These are phyloP conservation scores for Penstemon barbatus DNA, from an alignment of 257 asterid genomes.

Conservation along the genomic window DNA sequence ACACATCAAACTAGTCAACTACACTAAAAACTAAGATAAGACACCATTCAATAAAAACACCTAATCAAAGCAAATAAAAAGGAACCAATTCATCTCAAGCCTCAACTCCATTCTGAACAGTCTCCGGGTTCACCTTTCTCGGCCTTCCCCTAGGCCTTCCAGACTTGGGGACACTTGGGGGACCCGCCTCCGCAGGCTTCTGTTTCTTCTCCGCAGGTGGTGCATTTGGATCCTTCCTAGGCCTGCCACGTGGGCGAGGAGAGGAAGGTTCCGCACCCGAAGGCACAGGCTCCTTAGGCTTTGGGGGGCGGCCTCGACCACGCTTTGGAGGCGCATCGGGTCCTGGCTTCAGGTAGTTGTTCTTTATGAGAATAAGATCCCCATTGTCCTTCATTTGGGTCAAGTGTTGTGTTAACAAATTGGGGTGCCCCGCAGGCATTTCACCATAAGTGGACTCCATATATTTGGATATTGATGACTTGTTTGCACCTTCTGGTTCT, in stretches of 20 bases:
- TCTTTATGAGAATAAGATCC: constrained; percentile 61
- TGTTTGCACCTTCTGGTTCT: constrained; percentile 67
- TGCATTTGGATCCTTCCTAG: constrained; percentile 74
- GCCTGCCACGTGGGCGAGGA: constrained; percentile 74
- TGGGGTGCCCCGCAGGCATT: constrained; percentile 61
- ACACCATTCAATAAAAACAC: too few species aligned
- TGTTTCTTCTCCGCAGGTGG: constrained; percentile 69
- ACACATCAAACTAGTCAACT: too few species aligned
- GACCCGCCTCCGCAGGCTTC: constrained; percentile 41
- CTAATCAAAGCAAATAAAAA: too few species aligned
- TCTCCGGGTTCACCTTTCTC: constrained; percentile 62
- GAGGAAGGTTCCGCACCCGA: constrained; percentile 35
- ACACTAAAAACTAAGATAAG: too few species aligned
- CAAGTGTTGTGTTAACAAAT: constrained; percentile 56
- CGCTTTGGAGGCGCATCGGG: constrained; percentile 62
- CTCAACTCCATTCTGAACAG: constrained; percentile 52
- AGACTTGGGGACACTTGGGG: constrained; percentile 36
- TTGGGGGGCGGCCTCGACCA: constrained; percentile 87
- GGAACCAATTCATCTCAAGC: constrained; percentile 23
- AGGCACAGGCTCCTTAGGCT: constrained; percentile 56
- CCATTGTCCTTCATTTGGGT: constrained; percentile 61
- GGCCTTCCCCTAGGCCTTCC: constrained; percentile 87
- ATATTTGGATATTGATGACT: constrained; percentile 63
- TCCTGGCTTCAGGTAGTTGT: constrained; percentile 68
- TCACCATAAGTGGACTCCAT: constrained; percentile 73